Base-by-base conservation (phyloP, 2,329 filamentous ascomycete genomes). In the Curvularia hawaiiensis region DNA sequence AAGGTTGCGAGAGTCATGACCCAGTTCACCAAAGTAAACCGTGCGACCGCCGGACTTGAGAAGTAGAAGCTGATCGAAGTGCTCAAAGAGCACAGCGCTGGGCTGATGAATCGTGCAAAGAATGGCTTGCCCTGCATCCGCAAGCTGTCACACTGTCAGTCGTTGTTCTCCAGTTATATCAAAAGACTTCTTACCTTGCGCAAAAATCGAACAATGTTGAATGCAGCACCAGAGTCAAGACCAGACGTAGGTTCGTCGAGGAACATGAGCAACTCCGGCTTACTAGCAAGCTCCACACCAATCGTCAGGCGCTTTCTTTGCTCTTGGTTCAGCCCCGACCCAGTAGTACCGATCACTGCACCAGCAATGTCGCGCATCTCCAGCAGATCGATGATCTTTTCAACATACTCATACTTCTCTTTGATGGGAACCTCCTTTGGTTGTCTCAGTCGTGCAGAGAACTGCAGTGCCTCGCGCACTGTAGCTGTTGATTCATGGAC, bases 191-290 rank as follows among this genome's bases (percentile, higher is more conserved):
- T 38, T 26, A 57, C 54, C 50, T 89, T 89, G 11, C 86, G 80
- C 18, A 90, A 70, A 74, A 90, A 89, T 0, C 86, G 83, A 6
- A 89, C 81, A 0, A 84, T 88, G 60, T 86, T 85, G 69, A 81
- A 88, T 0, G 89, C 88, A 5, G 88, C 87, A 53, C 88, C 84
- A 3, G 87, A 88, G 63, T 92, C 89, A 0, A 92, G 67, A 4
- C 90, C 90, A 1, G 87, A 90, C 0, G 90, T 92, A 0, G 90
- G 90, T 75, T 92, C 90, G 62, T 93, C 90, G 22, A 93, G 78
- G 79, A 92, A 93, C 40, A 92, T 82, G 1, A 92, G 80, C 6
- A 92, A 79, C 64, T 91, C 85, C 0, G 90, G 90, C 75, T 90
- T 86, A 2, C 82, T 83, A 10, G 84, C 84, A 44, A 87, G 75